These are phyloP conservation scores for Begonia masoniana DNA, from an alignment of 306 rosid species.

Conservation along the genomic window DNA sequence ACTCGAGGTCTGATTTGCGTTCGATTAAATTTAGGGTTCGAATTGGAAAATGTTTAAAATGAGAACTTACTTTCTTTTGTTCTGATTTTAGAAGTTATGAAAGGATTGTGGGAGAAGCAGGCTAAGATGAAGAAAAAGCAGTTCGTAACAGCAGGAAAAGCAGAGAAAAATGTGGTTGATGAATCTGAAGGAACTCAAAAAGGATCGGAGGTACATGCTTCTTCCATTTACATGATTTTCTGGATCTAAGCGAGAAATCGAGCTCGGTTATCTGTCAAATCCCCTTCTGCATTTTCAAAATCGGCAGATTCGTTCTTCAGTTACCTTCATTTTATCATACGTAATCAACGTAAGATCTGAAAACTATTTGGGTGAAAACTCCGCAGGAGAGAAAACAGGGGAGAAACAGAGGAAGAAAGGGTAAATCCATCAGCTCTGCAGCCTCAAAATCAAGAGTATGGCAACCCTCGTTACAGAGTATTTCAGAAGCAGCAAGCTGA, in stretches of 20 bases:
- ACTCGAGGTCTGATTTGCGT: conserved; percentile 49
- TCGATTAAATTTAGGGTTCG: not conserved
- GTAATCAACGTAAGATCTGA: too few relatives aligned
- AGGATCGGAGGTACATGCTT: not conserved
- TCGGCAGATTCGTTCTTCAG: too few relatives aligned
- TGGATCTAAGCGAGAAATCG: too few relatives aligned
- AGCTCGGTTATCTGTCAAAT: too few relatives aligned
- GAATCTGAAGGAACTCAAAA: not conserved
- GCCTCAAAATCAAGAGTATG: conserved; percentile 7
- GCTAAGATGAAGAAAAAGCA: conserved; percentile 7
- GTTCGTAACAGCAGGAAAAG: not conserved
- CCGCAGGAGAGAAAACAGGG: conserved; percentile 5
- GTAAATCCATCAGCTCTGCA: not conserved
- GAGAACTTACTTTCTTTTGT: not conserved
- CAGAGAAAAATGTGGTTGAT: not conserved
- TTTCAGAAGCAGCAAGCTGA: conserved; percentile 10
- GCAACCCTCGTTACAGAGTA: conserved; percentile 12
- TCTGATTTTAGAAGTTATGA: conserved; percentile 10
- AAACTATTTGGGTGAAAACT: not conserved
- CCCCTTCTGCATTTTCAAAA: too few relatives aligned
- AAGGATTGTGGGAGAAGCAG: conserved; percentile 9
- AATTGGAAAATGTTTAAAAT: not conserved
- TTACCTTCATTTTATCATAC: too few relatives aligned
- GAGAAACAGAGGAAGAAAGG: conserved; percentile 4
- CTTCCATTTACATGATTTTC: too few relatives aligned